These are phyloP conservation scores for Pichia kluyveri DNA, from an alignment of 805 yeast genomes.

Conservation along the genomic window DNA sequence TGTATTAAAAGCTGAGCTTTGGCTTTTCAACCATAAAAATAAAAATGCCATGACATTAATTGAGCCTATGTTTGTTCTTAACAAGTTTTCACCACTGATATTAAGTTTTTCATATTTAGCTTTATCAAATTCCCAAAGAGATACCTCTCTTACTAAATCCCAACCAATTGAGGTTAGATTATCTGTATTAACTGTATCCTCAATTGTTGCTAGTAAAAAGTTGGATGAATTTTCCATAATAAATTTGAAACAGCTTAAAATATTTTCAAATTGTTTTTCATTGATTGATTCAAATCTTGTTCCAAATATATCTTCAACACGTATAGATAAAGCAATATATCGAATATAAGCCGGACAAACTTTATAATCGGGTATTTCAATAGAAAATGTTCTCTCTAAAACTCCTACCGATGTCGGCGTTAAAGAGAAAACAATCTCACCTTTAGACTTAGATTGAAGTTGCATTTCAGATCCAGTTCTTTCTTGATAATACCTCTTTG, in stretches of 20 bases:
- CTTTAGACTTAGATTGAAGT: constrained; percentile 21
- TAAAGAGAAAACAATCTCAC: constrained; percentile 7
- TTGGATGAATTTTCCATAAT: constrained; percentile 2
- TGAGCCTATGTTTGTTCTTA: constrained; percentile 14
- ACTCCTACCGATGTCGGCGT: constrained; percentile 10
- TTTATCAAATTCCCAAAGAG: constrained; percentile 7
- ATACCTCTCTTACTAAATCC: constrained; percentile 9
- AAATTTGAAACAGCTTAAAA: constrained; percentile 15
- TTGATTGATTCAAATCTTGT: constrained; percentile 27
- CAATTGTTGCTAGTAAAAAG: not conserved
- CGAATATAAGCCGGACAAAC: constrained; percentile 9
- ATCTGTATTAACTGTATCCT: not conserved
- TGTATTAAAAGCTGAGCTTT: constrained; percentile 11
- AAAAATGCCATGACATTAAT: constrained; percentile 16
- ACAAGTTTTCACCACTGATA: not conserved
- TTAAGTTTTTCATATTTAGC: constrained; percentile 11
- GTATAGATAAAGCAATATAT: constrained; percentile 15
- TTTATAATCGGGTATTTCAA: constrained; percentile 7
- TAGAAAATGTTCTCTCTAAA: constrained; percentile 11
- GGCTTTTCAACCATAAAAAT: constrained; percentile 20
- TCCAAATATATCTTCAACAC: constrained; percentile 26
- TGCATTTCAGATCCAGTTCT: not conserved
- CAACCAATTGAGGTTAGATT: constrained; percentile 6
- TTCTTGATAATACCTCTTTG: not conserved
- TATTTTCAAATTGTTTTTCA: constrained; percentile 16